Base-by-base conservation (phyloP, 176 grass and related monocot genomes). In the Ensete glaucum region DNA sequence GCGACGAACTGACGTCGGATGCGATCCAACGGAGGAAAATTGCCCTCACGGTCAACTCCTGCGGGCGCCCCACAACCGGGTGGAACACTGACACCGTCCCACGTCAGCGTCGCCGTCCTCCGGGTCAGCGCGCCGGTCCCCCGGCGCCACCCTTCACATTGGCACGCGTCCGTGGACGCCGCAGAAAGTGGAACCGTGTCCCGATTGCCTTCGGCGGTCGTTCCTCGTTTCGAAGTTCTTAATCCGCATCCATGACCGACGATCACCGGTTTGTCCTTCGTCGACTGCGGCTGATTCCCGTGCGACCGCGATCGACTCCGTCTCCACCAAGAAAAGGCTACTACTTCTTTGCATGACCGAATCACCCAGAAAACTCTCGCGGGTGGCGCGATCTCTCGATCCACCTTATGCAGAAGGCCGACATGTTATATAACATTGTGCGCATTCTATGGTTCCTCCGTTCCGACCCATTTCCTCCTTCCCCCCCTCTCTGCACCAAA, bases 381-480 rank as follows among this genome's bases (percentile, higher is more conserved):
- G 10, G 15, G 54, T 57, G 54, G 13, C 16, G 13, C 54, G 16
- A 34, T 34, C 29, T 34, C n/a, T n/a, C n/a, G 29, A 34, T 3
- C 4, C 34, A 43, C 34, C 34, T 43, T 6, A 43, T 6, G 55
- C 13, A 12, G 17, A 12, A 60, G 17, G 57, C 17, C 34, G 4
- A 43, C 34, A 43, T 43, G 34, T 43, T 43, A 43, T 43, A 43
- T 43, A 43, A 43, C 34, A 6, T 6, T 43, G 34, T 6, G 0
- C 34, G 34, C 34, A 43, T 43, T 43, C 34, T 43, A 4, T 6
- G 34, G 16, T 17, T 6, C 8, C 1, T 78, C 59, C 9, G 77
- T 77, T 81, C 78, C 82, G 34, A 6, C 60, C 34, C 50, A 71
- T 58, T 59, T 62, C 78, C 21, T 21, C 14, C 68, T 51, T 43